A percentile compares a stretch with the other conserved stretches of the same genome.
Evolutionary conservation across 176 grass and related monocot species (phyloP).

Genomic region (Triticum urartu): DNA sequence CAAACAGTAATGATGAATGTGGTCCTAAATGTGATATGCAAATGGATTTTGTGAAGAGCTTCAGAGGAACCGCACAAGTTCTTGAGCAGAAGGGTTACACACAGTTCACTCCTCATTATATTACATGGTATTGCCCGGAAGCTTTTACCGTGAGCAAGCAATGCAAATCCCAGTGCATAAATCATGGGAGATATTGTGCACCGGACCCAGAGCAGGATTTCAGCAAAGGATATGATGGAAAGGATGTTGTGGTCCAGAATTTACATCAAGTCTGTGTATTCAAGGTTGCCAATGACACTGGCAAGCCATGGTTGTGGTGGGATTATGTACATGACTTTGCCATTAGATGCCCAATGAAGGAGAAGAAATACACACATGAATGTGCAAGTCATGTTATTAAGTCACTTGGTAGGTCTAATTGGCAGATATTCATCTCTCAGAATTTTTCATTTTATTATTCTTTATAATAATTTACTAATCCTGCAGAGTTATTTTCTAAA

Average conservation of each 20-base stretch:
- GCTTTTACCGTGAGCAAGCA: conserved; percentile 75
- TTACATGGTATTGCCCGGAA: conserved; percentile 92
- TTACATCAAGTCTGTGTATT: conserved; percentile 77
- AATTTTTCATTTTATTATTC: conserved; percentile 21
- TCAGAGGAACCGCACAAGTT: conserved; percentile 79
- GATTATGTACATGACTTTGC: conserved; percentile 94
- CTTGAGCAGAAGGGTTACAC: conserved; percentile 85
- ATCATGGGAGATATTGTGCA: conserved; percentile 86
- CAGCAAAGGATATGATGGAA: conserved; percentile 83
- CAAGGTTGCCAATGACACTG: conserved; percentile 74
- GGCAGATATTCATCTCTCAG: background rate
- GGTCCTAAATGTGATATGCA: conserved; percentile 90
- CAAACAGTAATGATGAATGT: conserved; percentile 94
- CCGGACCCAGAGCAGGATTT: conserved; percentile 95
- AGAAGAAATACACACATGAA: conserved; percentile 74
- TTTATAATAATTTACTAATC: background rate
- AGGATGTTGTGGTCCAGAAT: conserved; percentile 79
- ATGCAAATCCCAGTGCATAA: conserved; percentile 91
- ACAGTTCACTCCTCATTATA: conserved; percentile 90
- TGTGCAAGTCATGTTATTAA: conserved; percentile 69
- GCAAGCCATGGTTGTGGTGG: conserved; percentile 94
- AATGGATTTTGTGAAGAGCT: conserved; percentile 79
- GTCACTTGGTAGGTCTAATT: conserved; percentile 64
- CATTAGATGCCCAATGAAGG: conserved; percentile 91
- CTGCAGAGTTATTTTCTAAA: background rate